Evolutionary conservation across 768 basidiomycete genomes (phyloP), one percentile per base, ranked within the genome.

Genomic region (Hortiboletus flavorubellus): DNA sequence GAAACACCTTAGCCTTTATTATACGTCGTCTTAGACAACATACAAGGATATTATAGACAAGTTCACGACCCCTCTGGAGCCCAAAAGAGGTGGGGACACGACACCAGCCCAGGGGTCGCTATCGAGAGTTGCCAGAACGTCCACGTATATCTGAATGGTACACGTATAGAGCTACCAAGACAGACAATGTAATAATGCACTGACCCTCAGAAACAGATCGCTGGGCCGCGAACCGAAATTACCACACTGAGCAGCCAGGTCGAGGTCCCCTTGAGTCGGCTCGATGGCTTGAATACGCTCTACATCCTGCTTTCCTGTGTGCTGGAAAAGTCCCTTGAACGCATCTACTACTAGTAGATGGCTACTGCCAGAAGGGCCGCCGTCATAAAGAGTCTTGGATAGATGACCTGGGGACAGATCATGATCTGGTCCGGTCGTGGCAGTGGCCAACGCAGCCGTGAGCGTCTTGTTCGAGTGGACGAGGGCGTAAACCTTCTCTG

Each of bases 71-170:
- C 84, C 85, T 14, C 79, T 80, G 9, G 78, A 77, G 2, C 80
- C 87, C 49, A 88, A 69, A n/a, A 89, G 72, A 8, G 82, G 75
- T 0, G 87, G 87, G 2, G 85, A 82, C 47, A 81, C 79, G 55
- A 86, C 71, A 10, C 81, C 81, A 2, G 78, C 77, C 56, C 82
- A 72, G 1, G 83, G 81, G 57, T 84, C 76, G 51, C 68, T 67
- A 23, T 85, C 78, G 1, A 89, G 72, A 2, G 79, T 78, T n/a
- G 76, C 75, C 18, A 88, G 69, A n/a, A 83, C 77, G 47, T 86
- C 82, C 38, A 76, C 71, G 58, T 86, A 88, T 49, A 89, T 80
- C 84, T 86, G 50, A 45, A 30, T 42, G 21, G 18, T 30, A 21
- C 21, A 12, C 23, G 43, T 34, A 4, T 41, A 51, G 49, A 23